Percentiles rank a stretch among this genome's conserved stretches.
phyloP scores from a whole-genome alignment of 495 filamentous ascomycete genomes.

The Aspergillus sclerotiicarbonarius region DNA sequence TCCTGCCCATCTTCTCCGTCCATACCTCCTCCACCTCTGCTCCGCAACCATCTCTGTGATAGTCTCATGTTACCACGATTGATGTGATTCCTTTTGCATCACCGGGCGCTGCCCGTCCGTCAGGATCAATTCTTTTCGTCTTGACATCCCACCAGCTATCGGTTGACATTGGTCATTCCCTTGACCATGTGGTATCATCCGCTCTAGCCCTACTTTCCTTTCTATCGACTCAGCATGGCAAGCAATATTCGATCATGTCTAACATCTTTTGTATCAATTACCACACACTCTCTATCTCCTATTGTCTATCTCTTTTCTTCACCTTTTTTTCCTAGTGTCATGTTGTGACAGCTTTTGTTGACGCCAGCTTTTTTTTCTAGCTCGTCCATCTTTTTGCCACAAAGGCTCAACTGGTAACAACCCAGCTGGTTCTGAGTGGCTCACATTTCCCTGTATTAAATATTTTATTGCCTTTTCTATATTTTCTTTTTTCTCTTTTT shows the following conservation, averaged over 20 bases:
- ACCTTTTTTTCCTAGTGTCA: constrained; percentile 4
- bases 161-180: constrained; percentile 14
- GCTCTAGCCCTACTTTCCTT: constrained; percentile 19
- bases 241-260: constrained; percentile 23
- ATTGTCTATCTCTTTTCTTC: neutral
- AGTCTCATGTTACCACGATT: constrained; percentile 39
- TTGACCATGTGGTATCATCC: constrained; percentile 4
- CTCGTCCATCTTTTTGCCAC: neutral
- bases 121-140: constrained; percentile 13
- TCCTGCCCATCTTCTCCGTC: constrained; percentile 16
- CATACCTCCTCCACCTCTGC: constrained; percentile 3
- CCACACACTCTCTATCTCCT: constrained; percentile 9
- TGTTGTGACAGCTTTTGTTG: neutral
- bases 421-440: constrained; percentile 1
- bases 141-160: constrained; percentile 19
- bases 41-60: constrained; percentile 20
- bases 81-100: constrained; percentile 33
- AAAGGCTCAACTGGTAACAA: neutral
- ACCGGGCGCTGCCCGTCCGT: constrained; percentile 18
- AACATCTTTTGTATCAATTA: constrained; percentile 14
- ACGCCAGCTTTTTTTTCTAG: neutral
- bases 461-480: constrained; percentile 11
- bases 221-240: constrained; percentile 15
- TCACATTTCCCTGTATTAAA: constrained; percentile 11
- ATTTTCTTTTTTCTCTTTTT: constrained; percentile 23